Percentiles rank a stretch among this genome's conserved stretches.
These are phyloP conservation scores for Monosporascus sp. DNA, from an alignment of 2,329 filamentous ascomycete species.

Conservation along the genomic window DNA sequence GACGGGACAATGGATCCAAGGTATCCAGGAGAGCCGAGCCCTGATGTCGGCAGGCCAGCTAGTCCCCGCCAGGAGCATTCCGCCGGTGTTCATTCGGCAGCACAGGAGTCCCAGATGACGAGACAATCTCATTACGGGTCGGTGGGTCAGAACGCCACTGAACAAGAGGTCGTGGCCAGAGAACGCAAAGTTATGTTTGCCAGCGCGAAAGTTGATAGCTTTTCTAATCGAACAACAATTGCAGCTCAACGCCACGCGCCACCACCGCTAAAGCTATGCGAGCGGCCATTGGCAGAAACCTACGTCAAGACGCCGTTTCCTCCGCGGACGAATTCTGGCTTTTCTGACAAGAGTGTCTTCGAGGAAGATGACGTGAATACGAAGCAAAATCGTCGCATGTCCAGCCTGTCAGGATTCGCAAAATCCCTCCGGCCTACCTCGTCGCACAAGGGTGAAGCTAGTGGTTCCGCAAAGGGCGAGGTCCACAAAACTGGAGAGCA, in stretches of 20 bases:
- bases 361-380: conserved; percentile 2
- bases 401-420: conserved; percentile 9
- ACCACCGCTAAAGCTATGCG: conserved; percentile 17
- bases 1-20: conserved; percentile 6
- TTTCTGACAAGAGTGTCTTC: conserved; percentile 6
- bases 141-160: not conserved
- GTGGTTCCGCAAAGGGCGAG: conserved; percentile 2
- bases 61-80: not conserved
- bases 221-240: conserved; percentile 10
- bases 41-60: conserved; percentile 3
- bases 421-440: conserved; percentile 3
- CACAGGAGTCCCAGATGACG: not conserved
- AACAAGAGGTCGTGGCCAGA: not conserved
- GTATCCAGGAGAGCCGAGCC: conserved; percentile 14
- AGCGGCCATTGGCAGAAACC: conserved; percentile 10
- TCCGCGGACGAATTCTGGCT: not conserved
- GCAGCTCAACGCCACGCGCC: conserved; percentile 5
- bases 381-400: conserved; percentile 7
- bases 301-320: conserved; percentile 22
- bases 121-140: not conserved
- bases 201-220: conserved; percentile 7
- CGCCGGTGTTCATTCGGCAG: not conserved
- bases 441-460: conserved; percentile 2
- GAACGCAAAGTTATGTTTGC: conserved; percentile 13
- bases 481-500: conserved; percentile 1